Evolutionary conservation across 2,329 filamentous ascomycete genomes (phyloP), one percentile per base, ranked within the genome.

Genomic region (Neofusicoccum kwambonambiense): DNA sequence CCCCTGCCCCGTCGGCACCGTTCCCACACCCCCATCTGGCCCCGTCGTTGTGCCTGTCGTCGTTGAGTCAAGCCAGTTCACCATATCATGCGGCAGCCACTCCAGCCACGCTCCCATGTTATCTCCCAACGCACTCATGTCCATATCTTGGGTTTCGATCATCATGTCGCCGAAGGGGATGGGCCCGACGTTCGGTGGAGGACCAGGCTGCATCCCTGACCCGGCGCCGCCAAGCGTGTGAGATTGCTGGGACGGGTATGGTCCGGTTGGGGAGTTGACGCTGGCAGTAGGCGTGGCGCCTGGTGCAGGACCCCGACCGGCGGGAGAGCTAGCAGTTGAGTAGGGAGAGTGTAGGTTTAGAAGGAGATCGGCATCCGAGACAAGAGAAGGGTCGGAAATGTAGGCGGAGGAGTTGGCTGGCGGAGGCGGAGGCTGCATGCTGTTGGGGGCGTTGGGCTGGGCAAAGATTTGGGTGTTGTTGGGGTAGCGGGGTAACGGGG

Each of bases 91-190:
- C 3, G 90, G 89, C 6, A 92, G 78, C 66, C 90, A 91, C 70
- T 92, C 90, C 11, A 93, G 61, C 89, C 90, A 93, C 0, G 88
- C 87, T 82, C 90, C 86, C 77, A 91, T 85, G 49, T 91, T 89
- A 15, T 87, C 84, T 1, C 87, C 88, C 17, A 93, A 77, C 4
- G 86, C 80, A 27, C 85, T 86, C 81, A 93, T 89, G 68, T 93
- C 90, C 39, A 94, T 87, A 68, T 93, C 90, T 68, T 91, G 90
- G 66, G 87, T 89, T 73, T 92, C 87, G 68, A 93, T 91, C 67
- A 90, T 88, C 77, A 93, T 89, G 65, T 82, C 78, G 4, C 78
- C 78, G 52, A 82, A 75, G 47, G 73, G 72, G 11, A 69, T 65
- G 52, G 31, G 22, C 4, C 41, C 35, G 27, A 22, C 22, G 22